These are phyloP conservation scores for Spergularia azorica DNA, from an alignment of 179 eudicot species.

Conservation along the genomic window DNA sequence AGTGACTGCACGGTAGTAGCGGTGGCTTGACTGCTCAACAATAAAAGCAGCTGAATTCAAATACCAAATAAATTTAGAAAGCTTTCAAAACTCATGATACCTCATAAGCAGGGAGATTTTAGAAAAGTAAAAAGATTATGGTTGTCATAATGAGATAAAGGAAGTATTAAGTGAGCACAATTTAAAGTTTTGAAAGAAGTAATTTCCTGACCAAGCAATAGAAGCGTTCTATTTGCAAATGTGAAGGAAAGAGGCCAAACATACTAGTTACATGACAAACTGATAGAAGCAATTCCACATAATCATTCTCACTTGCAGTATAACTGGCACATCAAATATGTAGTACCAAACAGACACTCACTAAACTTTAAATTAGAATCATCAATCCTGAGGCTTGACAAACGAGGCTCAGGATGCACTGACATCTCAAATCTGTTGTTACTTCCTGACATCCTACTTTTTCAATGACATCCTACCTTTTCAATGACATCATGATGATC, in stretches of 20 bases:
- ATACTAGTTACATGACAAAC: background rate
- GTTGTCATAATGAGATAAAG: background rate
- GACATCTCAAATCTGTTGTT: too few species aligned
- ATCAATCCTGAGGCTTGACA: too few species aligned
- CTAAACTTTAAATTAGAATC: too few species aligned
- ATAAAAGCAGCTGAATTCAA: constrained; percentile 96
- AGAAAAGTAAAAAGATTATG: background rate
- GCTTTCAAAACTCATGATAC: constrained; percentile 32
- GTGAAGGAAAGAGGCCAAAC: background rate
- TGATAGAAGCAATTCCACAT: background rate
- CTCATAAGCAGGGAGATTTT: background rate
- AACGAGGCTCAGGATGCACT: too few species aligned
- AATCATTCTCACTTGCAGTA: background rate
- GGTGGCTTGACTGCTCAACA: constrained; percentile 99
- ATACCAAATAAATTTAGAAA: constrained; percentile 76
- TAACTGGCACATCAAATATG: background rate
- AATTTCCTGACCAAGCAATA: background rate
- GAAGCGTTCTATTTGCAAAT: constrained; percentile 1
- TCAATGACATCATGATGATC: too few species aligned
- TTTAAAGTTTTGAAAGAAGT: background rate
- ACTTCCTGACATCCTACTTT: too few species aligned
- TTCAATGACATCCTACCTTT: too few species aligned
- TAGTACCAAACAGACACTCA: background rate
- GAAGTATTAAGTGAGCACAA: background rate
- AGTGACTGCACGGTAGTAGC: constrained; percentile 79